Percentiles rank a stretch among this genome's conserved stretches.
Conservation (phyloP, 2,329 filamentous ascomycete genomes). For the Xylariales sp. region DNA sequence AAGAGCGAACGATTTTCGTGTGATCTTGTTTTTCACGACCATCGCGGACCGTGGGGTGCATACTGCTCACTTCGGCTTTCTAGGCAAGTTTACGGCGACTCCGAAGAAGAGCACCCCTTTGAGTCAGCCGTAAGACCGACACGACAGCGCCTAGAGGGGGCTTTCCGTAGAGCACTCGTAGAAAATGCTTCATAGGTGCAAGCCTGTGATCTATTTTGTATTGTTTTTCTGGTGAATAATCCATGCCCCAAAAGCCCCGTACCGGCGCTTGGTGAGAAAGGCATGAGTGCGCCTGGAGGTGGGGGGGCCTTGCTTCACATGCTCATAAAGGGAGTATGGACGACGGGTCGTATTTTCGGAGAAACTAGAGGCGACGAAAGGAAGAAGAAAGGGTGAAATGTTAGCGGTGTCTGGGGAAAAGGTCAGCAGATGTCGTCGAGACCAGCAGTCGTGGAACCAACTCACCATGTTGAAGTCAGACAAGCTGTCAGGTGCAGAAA, state of each 20-base stretch:
- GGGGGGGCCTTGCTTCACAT: slow-evolving; percentile 15
- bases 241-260: not conserved
- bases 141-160: not conserved
- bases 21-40: not conserved
- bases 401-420: slow-evolving; percentile 8
- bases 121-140: not conserved
- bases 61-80: slow-evolving; percentile 3
- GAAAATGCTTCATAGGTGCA: not conserved
- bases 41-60: not conserved
- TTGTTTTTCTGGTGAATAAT: not conserved
- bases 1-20: not conserved
- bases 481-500: slow-evolving; percentile 38
- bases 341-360: slow-evolving; percentile 6
- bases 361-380: slow-evolving; percentile 3
- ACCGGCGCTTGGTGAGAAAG: slow-evolving; percentile 13
- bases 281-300: slow-evolving; percentile 3
- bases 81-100: slow-evolving; percentile 9
- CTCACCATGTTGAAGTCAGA: slow-evolving; percentile 35
- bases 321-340: slow-evolving; percentile 5
- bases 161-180: not conserved
- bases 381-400: slow-evolving; percentile 14
- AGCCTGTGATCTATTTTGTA: no score
- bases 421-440: slow-evolving; percentile 33
- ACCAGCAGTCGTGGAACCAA: slow-evolving; percentile 28
- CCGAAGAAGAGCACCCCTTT: not conserved